These are phyloP conservation scores for Calycina herbarum DNA, from an alignment of 2,329 filamentous ascomycete species.

Conservation along the genomic window DNA sequence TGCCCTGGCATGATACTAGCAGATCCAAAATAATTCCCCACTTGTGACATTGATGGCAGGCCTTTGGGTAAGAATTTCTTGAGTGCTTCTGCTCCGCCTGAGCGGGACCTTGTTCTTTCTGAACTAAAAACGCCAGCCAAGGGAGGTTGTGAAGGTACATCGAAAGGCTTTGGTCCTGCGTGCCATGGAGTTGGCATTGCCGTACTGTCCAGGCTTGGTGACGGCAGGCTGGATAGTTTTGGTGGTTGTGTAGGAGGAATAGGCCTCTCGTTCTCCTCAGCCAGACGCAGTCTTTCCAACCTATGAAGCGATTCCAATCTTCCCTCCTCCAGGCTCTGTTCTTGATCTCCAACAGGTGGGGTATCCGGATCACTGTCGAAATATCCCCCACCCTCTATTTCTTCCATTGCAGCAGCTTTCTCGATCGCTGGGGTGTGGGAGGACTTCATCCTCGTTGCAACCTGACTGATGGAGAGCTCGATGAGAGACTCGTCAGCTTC, in stretches of 20 bases:
- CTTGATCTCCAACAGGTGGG: constrained; percentile 25
- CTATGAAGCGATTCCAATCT: neutral
- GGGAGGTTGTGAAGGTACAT: constrained; percentile 40
- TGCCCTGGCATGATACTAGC: constrained; percentile 21
- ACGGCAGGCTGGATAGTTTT: neutral
- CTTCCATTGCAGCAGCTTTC: constrained; percentile 56
- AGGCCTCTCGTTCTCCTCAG: constrained; percentile 1
- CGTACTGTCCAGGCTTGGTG: constrained; percentile 32
- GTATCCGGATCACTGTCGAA: constrained; percentile 41
- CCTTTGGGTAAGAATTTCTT: constrained; percentile 55
- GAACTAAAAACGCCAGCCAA: constrained; percentile 50
- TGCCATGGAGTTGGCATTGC: constrained; percentile 42
- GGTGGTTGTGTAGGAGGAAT: constrained; percentile 28
- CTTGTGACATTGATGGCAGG: constrained; percentile 50
- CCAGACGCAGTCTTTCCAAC: neutral
- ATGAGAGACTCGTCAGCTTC: constrained; percentile 61
- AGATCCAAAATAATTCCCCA: constrained; percentile 33
- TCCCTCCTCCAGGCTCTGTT: neutral
- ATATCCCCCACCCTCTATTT: constrained; percentile 41
- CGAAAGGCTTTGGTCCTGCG: constrained; percentile 43
- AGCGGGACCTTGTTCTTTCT: constrained; percentile 50
- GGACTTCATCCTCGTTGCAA: constrained; percentile 56
- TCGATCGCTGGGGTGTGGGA: constrained; percentile 57
- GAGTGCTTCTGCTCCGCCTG: constrained; percentile 56
- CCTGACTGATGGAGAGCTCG: constrained; percentile 57